Conservation (phyloP, 2,329 filamentous ascomycete genomes). For the Neonectria sp. region DNA sequence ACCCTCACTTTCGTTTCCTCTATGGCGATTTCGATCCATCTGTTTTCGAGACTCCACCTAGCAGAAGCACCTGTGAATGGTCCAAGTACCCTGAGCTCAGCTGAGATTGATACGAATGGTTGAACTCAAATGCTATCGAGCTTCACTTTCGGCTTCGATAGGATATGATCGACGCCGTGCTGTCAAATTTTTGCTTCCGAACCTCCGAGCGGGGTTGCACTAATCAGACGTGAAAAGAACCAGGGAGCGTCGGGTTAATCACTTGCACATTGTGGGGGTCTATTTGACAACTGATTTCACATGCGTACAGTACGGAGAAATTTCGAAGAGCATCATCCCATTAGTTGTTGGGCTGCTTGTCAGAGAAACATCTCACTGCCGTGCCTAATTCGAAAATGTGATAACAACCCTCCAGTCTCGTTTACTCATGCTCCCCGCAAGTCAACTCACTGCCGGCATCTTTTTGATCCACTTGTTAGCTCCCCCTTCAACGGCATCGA, state of each 20-base stretch:
- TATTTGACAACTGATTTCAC: too few species aligned
- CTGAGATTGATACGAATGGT: not conserved
- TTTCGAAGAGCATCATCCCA: too few species aligned
- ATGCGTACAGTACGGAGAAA: too few species aligned
- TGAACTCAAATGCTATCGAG: not conserved
- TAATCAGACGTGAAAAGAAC: too few species aligned
- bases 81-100: not conserved
- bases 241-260: not conserved
- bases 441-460: conserved; percentile 17
- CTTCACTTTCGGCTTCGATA: not conserved
- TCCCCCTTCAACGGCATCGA: conserved; percentile 17
- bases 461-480: conserved; percentile 17
- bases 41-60: not conserved
- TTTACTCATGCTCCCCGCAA: conserved; percentile 12
- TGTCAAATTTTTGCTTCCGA: not conserved
- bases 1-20: not conserved
- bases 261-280: not conserved
- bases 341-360: too few species aligned
- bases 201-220: not conserved
- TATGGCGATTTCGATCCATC: not conserved
- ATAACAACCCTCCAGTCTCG: not conserved
- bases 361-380: not conserved
- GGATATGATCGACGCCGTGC: not conserved
- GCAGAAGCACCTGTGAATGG: not conserved
- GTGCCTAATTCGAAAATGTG: not conserved